Evolutionary conservation across 805 yeast species (phyloP).

Genomic region (Metschnikowia lachancei): DNA sequence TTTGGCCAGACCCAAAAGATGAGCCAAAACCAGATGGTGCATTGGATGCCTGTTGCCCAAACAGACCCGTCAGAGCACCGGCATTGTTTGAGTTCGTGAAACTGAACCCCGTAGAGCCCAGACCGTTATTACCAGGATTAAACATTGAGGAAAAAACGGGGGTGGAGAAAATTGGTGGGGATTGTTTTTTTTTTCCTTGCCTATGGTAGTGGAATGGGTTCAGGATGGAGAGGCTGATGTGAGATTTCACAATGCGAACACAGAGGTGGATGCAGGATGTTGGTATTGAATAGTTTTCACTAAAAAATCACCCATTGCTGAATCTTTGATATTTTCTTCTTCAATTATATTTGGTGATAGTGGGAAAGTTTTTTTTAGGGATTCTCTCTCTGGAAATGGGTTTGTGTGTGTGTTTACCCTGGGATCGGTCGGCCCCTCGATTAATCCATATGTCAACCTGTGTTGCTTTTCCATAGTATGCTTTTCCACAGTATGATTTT

Average conservation of each 20-base stretch:
- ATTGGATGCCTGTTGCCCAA: conserved; percentile 6
- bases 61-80: conserved; percentile 3
- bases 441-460: too few species aligned
- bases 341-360: too few species aligned
- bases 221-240: not conserved
- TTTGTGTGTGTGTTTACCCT: too few species aligned
- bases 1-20: conserved; percentile 2
- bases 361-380: too few species aligned
- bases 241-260: not conserved
- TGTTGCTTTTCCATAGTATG: too few species aligned
- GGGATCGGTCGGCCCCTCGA: too few species aligned
- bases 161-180: not conserved
- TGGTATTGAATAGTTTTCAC: too few species aligned
- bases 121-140: conserved; percentile 9
- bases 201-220: not conserved
- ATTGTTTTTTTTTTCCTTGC: not conserved
- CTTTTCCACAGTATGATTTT: too few species aligned
- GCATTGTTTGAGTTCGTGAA: conserved; percentile 2
- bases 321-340: too few species aligned
- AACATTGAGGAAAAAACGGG: conserved; percentile 5
- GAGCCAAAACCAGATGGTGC: conserved; percentile 2
- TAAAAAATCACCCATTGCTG: too few species aligned
- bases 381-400: too few species aligned
- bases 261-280: not conserved
- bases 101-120: conserved; percentile 6